Percentiles rank a stretch among this genome's conserved stretches.
Conservation (phyloP, 805 yeast species). For the Wickerhamiella lipophila region DNA sequence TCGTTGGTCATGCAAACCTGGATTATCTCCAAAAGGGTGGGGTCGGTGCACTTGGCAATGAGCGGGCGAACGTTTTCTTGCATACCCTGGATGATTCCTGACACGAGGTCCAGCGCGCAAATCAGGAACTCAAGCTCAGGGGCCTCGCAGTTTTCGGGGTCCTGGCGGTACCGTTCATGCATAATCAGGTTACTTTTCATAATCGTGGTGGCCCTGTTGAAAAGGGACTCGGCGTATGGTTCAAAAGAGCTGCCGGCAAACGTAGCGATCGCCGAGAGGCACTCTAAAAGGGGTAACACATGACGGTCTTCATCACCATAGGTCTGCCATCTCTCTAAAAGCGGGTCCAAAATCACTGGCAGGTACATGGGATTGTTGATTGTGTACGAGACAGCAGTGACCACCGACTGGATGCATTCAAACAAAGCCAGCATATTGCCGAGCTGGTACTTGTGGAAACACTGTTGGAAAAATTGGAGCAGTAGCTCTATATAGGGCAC, state of each 20-base stretch:
- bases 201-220: conserved; percentile 61
- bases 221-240: conserved; percentile 80
- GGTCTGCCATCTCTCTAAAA: conserved; percentile 67
- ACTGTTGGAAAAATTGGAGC: conserved; percentile 53
- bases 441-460: conserved; percentile 68
- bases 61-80: conserved; percentile 49
- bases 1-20: conserved; percentile 62
- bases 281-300: conserved; percentile 84
- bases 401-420: conserved; percentile 83
- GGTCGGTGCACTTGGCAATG: conserved; percentile 29
- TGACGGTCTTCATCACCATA: conserved; percentile 69
- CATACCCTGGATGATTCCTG: conserved; percentile 86
- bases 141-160: conserved; percentile 40
- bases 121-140: conserved; percentile 80
- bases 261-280: conserved; percentile 85
- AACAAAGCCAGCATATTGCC: conserved; percentile 71
- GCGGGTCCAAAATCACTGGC: conserved; percentile 60
- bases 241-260: conserved; percentile 72
- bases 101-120: conserved; percentile 78
- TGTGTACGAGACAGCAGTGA: conserved; percentile 56
- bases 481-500: conserved; percentile 53
- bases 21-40: conserved; percentile 46
- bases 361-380: conserved; percentile 46
- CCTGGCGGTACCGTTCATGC: conserved; percentile 48
- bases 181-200: conserved; percentile 53